Evolutionary conservation across 2,329 filamentous ascomycete species (phyloP).

Genomic region (Ambrosiella beaveri): DNA sequence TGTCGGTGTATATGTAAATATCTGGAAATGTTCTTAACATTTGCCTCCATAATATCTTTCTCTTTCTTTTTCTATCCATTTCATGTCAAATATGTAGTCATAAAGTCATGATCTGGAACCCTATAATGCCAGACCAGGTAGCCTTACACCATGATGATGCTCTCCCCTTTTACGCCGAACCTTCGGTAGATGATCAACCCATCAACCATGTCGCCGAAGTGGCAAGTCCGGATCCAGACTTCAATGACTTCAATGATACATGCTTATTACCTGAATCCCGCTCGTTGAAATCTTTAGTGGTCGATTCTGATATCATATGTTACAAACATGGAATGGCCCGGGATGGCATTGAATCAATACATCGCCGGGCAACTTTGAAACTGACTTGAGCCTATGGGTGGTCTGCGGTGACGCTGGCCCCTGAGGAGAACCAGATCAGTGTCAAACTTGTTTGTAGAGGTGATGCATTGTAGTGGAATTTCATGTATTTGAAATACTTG

Average conservation of each 20-base stretch:
- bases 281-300: not conserved
- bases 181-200: not conserved
- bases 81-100: not conserved
- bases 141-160: too few species aligned
- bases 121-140: too few species aligned
- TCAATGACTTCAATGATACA: not conserved
- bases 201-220: not conserved
- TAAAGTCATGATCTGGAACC: too few species aligned
- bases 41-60: not conserved
- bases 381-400: not conserved
- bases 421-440: not conserved
- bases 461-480: not conserved
- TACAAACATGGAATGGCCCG: not conserved
- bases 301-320: not conserved
- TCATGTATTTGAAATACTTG: not conserved
- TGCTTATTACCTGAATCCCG: not conserved
- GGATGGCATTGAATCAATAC: too few species aligned
- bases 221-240: not conserved
- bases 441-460: not conserved
- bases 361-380: not conserved
- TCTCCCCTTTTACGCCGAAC: not conserved
- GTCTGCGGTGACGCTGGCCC: not conserved
- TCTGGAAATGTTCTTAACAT: not conserved
- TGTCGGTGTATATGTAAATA: too few species aligned
- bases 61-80: not conserved